Base-by-base conservation (phyloP, 176 grass and related monocot genomes). In the Oryza meyeriana region DNA sequence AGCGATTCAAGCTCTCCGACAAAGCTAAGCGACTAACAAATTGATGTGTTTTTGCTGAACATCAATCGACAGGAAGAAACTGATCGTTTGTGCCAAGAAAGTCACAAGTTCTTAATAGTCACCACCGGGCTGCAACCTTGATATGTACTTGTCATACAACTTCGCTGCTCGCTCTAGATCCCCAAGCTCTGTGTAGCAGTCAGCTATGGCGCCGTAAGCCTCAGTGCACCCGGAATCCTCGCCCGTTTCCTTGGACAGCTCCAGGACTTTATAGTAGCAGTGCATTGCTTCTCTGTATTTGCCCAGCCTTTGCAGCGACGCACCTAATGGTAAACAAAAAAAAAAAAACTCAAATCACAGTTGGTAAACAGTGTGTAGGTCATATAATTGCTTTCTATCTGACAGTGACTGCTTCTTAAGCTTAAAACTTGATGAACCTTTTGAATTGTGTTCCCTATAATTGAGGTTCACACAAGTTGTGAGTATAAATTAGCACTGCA, bases 131-230 rank as follows among this genome's bases (percentile, higher is more conserved):
- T 78, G 70, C 69, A 91, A 6, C 74, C 86, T 81, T 32, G 86
- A 72, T 42, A 94, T 91, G 67, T 94, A 94, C 42, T 91, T 87
- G 84, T 91, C 92, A 6, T 94, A 94, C 22, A 94, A 33, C 80
- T 85, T 85, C 0, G 89, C 92, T 11, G 89, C 89, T 31, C 68
- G 68, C 30, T 94, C 92, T 8, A 94, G 81, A 28, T 91, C 88
- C 0, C 92, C 89, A 6, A 94, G 92, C 69, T 94, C 92, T 0
- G 86, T 41, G 28, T 91, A 91, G 83, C 89, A 94, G 55, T 91
- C 89, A 4, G 92, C 89, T 75, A 94, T 91, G 18, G 92, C 89
- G 9, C 92, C 92, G 20, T 94, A 94, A 12, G 92, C 89, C 83
- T 91, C 92, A 0, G 88, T 91, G 78, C 72, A 89, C 40, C 89